Evolutionary conservation across 805 yeast species (phyloP), one percentile per base, ranked within the genome.

Genomic region (Metschnikowia rubicola): DNA sequence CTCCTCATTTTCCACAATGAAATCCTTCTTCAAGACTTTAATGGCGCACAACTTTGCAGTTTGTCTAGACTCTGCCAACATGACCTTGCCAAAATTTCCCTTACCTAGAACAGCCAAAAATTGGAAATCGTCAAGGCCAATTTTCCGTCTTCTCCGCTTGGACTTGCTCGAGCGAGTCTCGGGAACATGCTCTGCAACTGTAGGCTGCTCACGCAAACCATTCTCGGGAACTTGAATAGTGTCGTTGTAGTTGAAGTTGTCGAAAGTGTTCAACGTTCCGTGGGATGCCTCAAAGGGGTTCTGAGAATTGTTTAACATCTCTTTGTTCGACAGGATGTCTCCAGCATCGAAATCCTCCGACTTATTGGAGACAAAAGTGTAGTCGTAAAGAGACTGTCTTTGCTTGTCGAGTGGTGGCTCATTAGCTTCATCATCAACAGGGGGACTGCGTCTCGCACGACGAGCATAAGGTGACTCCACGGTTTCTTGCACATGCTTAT

Each of bases 71-170:
- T 92, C 96, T 1, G 97, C 98, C 56, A 94, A 78, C 91, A 94
- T 88, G 47, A 94, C 99, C 64, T 94, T 94, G 68, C 99, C 99
- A 65, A 94, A 94, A 66, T 94, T 94, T 70, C 99, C 99, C 65
- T 91, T 94, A 59, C 99, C 99, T 48, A 94, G 77, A 9, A 94
- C 99, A 9, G 97, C 96, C 56, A 94, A 70, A 61, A 94, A 86
- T 57, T 88, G 86, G 76, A 94, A 94, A 67, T 94, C 98, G 65
- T 94, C 98, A 47, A 94, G 76, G 0, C 99, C 97, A 46, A 91
- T 81, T 65, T 83, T 85, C 59, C 86, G 81, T 56, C 88, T 81
- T 57, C 70, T 70, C 43, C 64, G 65, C 48, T 58, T 67, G 13
- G 60, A 53, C 47, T 60, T 67, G 17, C 58, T 64, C 2, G 63